Evolutionary conservation across 1,284 basidiomycete genomes (phyloP).

Genomic region (Gymnopus androsaceus): DNA sequence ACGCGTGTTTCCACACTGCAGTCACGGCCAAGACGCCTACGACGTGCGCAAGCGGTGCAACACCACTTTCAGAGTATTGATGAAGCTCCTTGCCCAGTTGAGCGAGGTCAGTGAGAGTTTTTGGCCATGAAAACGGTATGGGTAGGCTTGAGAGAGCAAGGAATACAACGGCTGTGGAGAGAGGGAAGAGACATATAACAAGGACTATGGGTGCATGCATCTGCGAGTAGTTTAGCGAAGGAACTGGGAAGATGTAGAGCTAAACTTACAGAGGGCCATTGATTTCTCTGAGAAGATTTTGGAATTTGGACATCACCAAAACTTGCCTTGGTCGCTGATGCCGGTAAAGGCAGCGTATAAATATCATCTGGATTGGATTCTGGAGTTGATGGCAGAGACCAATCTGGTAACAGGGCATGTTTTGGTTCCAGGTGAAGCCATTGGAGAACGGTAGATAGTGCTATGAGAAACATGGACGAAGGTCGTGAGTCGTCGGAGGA

Average conservation of each 20-base stretch:
- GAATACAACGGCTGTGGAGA: conserved; percentile 57
- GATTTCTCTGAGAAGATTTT: conserved; percentile 33
- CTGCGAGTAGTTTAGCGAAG: conserved; percentile 37
- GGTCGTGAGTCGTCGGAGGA: conserved; percentile 17
- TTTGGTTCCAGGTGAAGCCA: conserved; percentile 49
- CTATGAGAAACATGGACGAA: conserved; percentile 51
- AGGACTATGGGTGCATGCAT: conserved; percentile 64
- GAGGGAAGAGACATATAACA: conserved; percentile 67
- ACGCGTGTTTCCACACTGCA: conserved; percentile 91
- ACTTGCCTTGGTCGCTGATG: conserved; percentile 52
- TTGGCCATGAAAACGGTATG: conserved; percentile 74
- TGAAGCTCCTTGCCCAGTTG: conserved; percentile 74
- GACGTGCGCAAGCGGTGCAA: conserved; percentile 64
- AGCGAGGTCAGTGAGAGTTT: conserved; percentile 71
- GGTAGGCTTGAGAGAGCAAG: conserved; percentile 60
- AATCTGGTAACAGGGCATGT: conserved; percentile 27
- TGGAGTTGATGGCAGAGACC: conserved; percentile 53
- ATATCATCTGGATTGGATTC: conserved; percentile 49
- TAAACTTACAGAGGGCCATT: conserved; percentile 53
- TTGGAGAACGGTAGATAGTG: conserved; percentile 53
- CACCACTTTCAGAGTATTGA: conserved; percentile 72
- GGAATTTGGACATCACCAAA: conserved; percentile 51
- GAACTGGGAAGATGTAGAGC: conserved; percentile 40
- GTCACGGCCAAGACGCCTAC: conserved; percentile 82
- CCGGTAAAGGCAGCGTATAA: conserved; percentile 70